Evolutionary conservation across 202 grass and related monocot species (phyloP).

Genomic region (Musa balbisiana): DNA sequence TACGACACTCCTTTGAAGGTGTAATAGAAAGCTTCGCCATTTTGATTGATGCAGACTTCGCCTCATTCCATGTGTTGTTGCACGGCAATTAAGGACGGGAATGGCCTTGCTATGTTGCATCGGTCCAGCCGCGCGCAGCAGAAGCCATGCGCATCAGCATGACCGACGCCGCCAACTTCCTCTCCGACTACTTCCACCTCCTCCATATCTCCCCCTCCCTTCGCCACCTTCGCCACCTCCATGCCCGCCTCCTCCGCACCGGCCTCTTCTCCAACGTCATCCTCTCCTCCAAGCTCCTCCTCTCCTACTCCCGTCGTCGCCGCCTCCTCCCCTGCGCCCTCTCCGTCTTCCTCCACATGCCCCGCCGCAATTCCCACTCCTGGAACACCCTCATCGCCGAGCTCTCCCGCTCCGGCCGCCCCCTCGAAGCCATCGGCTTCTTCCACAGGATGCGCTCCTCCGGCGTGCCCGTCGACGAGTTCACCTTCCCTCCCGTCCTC

Average conservation of each 20-base stretch:
- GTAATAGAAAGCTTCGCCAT: not conserved
- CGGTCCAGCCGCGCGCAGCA: not conserved
- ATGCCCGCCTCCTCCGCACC: constrained; percentile 38
- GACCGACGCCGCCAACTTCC: constrained; percentile 22
- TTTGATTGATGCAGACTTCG: too few species aligned
- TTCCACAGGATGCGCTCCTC: constrained; percentile 43
- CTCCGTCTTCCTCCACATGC: constrained; percentile 47
- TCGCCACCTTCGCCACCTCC: constrained; percentile 3
- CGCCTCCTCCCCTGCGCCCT: constrained; percentile 39
- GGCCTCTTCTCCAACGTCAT: constrained; percentile 46
- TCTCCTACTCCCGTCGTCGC: constrained; percentile 53
- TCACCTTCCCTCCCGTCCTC: constrained; percentile 54
- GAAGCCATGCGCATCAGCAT: constrained; percentile 17
- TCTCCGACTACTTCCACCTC: not conserved
- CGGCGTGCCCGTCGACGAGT: constrained; percentile 34
- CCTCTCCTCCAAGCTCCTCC: constrained; percentile 23
- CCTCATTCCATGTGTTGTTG: too few species aligned
- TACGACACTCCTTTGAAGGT: not conserved
- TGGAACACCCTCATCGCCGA: constrained; percentile 51
- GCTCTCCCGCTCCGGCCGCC: constrained; percentile 40
- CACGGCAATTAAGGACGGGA: too few species aligned
- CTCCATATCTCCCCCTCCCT: not conserved
- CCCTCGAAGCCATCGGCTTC: constrained; percentile 27
- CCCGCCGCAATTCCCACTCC: constrained; percentile 46
- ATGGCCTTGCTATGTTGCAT: not conserved